Percentiles rank a stretch among this genome's conserved stretches.
These are phyloP conservation scores for Puccinia triticina DNA, from an alignment of 1,284 basidiomycete species.

Conservation along the genomic window DNA sequence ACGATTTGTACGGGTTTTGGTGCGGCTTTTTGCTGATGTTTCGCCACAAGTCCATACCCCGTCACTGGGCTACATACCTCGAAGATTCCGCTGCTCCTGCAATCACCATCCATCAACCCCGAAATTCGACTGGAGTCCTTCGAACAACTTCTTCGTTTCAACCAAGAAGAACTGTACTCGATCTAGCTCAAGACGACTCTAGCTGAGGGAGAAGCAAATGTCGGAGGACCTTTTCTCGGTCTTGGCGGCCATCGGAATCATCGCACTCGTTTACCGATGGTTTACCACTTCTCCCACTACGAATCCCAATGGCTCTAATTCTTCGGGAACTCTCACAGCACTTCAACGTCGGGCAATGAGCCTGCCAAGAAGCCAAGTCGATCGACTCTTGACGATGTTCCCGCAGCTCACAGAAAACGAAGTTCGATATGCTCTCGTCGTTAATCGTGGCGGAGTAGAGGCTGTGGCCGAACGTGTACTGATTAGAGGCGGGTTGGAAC, in stretches of 20 bases:
- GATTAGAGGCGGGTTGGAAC: conserved; percentile 19
- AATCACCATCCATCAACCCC: no score
- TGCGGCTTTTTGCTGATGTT: no score
- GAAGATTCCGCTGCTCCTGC: no score
- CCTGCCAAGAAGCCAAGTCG: conserved; percentile 20
- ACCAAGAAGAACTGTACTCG: not conserved
- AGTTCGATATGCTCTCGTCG: conserved; percentile 40
- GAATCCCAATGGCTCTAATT: not conserved
- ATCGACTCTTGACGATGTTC: conserved; percentile 23
- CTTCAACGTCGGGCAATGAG: conserved; percentile 36
- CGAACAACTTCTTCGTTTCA: not conserved
- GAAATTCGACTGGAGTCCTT: not conserved
- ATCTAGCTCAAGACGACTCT: not conserved
- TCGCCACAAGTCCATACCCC: no score
- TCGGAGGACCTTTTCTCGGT: conserved; percentile 48
- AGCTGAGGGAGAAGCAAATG: conserved; percentile 20
- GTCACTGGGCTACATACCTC: no score
- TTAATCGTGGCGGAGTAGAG: conserved; percentile 19
- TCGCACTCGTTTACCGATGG: conserved; percentile 42
- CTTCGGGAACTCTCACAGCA: conserved; percentile 3
- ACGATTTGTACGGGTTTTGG: no score
- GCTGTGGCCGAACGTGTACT: conserved; percentile 39
- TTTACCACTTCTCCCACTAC: conserved; percentile 24
- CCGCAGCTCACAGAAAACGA: conserved; percentile 46
- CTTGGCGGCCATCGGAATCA: conserved; percentile 43